Percentiles rank a stretch among this genome's conserved stretches.
Conservation (phyloP, 2,329 filamentous ascomycete genomes). For the Colletotrichum euphorbiae region DNA sequence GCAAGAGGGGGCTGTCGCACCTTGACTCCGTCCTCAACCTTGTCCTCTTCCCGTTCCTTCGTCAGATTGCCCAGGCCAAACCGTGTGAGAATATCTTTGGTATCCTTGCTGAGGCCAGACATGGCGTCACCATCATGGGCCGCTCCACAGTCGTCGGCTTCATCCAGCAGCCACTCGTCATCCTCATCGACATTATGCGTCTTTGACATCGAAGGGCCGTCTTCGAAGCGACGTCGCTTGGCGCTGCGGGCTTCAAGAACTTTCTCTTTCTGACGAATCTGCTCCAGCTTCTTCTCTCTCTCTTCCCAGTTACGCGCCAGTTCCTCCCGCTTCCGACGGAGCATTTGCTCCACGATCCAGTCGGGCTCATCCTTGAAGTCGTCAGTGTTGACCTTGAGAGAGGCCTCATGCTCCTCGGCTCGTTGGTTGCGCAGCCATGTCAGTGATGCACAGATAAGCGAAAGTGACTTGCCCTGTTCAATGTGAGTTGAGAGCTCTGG, state of each 20-base stretch:
- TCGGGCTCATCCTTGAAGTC: conserved; percentile 76
- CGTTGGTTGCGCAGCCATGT: conserved; percentile 93
- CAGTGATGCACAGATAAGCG: conserved; percentile 87
- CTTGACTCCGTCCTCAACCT: conserved; percentile 76
- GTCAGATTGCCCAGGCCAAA: conserved; percentile 61
- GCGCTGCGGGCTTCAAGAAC: conserved; percentile 63
- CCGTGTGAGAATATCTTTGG: conserved; percentile 77
- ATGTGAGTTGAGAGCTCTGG: conserved; percentile 29
- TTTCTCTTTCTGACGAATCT: conserved; percentile 72
- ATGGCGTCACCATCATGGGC: conserved; percentile 52
- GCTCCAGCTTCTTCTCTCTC: conserved; percentile 77
- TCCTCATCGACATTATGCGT: conserved; percentile 59
- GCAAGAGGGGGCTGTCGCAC: conserved; percentile 49
- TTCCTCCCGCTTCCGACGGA: conserved; percentile 74
- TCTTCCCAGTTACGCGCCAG: conserved; percentile 76
- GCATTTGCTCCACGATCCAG: conserved; percentile 86
- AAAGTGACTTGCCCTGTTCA: conserved; percentile 84
- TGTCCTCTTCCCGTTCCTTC: conserved; percentile 55
- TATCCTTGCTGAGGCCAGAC: conserved; percentile 78
- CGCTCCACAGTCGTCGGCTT: conserved; percentile 65
- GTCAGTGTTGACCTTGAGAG: conserved; percentile 56
- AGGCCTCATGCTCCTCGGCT: conserved; percentile 66
- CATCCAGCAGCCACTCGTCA: conserved; percentile 79
- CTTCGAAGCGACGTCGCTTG: conserved; percentile 60
- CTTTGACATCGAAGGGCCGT: conserved; percentile 42